These are phyloP conservation scores for Chimonanthus praecox DNA, from an alignment of 164 flowering plant species.

Conservation along the genomic window DNA sequence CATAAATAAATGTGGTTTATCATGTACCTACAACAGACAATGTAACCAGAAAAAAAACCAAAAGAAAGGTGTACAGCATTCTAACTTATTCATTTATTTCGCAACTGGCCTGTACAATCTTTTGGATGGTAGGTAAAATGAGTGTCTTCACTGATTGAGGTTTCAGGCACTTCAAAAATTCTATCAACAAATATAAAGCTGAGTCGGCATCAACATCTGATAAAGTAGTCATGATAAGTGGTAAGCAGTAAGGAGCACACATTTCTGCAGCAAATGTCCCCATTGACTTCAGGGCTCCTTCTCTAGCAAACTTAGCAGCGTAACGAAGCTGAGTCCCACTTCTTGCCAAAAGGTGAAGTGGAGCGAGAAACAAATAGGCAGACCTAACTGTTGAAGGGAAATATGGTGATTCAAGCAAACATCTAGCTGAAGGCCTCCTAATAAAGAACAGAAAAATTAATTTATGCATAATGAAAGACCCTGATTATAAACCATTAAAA, in stretches of 20 bases:
- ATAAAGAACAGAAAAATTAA: constrained; percentile 8
- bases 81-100: constrained; percentile 13
- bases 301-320: constrained; percentile 74
- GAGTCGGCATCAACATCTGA: constrained; percentile 76
- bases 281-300: constrained; percentile 78
- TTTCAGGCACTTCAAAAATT: constrained; percentile 66
- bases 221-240: constrained; percentile 41
- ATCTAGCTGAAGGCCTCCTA: constrained; percentile 91
- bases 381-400: constrained; percentile 68
- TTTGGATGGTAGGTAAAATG: constrained; percentile 71
- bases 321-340: constrained; percentile 63
- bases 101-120: constrained; percentile 81
- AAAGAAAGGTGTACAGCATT: constrained; percentile 2
- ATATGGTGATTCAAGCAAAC: constrained; percentile 83
- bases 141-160: constrained; percentile 54
- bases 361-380: constrained; percentile 72
- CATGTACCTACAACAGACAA: background rate
- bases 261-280: constrained; percentile 85
- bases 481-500: background rate
- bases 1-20: background rate
- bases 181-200: constrained; percentile 60
- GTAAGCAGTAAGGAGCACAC: constrained; percentile 79
- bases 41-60: constrained; percentile 37
- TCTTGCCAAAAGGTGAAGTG: constrained; percentile 72
- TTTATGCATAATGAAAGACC: background rate